phyloP scores from a whole-genome alignment of 106 monocot genomes.

The Dioscorea dumetorum region DNA sequence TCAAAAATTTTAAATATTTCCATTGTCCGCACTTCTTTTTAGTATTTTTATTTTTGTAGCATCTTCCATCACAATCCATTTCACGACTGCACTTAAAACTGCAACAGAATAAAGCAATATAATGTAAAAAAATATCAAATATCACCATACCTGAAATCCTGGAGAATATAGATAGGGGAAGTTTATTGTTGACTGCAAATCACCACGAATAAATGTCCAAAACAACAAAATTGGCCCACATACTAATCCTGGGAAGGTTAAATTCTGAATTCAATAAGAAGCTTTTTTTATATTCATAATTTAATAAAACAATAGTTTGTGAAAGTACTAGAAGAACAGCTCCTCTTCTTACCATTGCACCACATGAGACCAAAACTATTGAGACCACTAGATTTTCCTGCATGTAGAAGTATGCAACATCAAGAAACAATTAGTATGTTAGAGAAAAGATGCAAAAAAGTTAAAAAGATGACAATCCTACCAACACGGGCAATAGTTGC shows the following conservation, averaged over 20 bases:
- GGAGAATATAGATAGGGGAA: slow-evolving; percentile 64
- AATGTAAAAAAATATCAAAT: no score
- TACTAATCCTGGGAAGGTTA: slow-evolving; percentile 51
- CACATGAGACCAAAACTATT: slow-evolving; percentile 99
- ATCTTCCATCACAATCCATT: no score
- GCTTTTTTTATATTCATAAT: no score
- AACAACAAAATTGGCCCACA: slow-evolving; percentile 84
- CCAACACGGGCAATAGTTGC: slow-evolving; percentile 93
- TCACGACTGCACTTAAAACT: no score
- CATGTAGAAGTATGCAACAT: slow-evolving; percentile 1
- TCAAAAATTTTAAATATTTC: no score
- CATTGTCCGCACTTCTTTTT: no score
- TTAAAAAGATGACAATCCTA: slow-evolving; percentile 25
- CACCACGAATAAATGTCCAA: slow-evolving; percentile 77
- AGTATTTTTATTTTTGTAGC: no score
- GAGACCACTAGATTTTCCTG: slow-evolving; percentile 93
- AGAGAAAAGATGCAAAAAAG: slow-evolving; percentile 2
- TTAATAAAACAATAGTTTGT: no score
- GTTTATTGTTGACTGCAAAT: slow-evolving; percentile 55
- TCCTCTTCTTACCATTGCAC: slow-evolving; percentile 75
- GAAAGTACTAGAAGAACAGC: no score
- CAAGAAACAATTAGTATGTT: slow-evolving; percentile 1
- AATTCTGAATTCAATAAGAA: neutral
- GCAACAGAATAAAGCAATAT: no score
- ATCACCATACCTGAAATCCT: slow-evolving; percentile 68